Evolutionary conservation across 75 land plant species (phyloP), one percentile per base, ranked within the genome.

Genomic region (Isoetes taiwanensis): DNA sequence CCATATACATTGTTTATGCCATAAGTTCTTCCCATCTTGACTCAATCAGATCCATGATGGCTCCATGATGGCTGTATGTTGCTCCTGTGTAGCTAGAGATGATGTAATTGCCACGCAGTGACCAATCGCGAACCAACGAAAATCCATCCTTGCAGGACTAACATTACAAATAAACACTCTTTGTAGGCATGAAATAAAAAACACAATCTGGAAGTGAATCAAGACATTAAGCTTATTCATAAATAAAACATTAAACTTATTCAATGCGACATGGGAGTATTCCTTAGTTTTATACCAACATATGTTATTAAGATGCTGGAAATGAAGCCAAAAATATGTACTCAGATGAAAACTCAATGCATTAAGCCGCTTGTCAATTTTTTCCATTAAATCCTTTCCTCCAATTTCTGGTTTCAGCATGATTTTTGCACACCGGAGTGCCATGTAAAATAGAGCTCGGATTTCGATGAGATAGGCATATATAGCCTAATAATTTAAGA

Each of bases 191-290:
- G 61, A 75, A 75, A 28, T 75, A 75, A 41, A 75, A 62, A 8
- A 75, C 61, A 75, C 78, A 75, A 2, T 72, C 70, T 32, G 78
- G 78, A 29, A 75, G 23, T 24, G 77, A 74, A 38, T 74, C 77
- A 30, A 75, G 77, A 19, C 73, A 28, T 78, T 84, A 56, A 86
- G 83, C 30, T 84, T 46, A 35, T 77, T 84, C 2, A 83, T 56
- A 38, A 70, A 80, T 30, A 46, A 19, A 16, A 46, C 50, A 23
- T 46, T 46, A 16, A 46, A 46, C 50, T 46, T 46, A 23, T 46
- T 46, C 12, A 46, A 16, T 5, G 50, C 50, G 4, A 23, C 25
- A 23, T 46, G 50, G 12, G 50, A 46, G 16, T 46, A 46, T 83
- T 88, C 54, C 70, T 70, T 23, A 8, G 50, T 46, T 23, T 46